Percentiles rank a stretch among this genome's conserved stretches.
Evolutionary conservation across 345 rosid genomes (phyloP).

Genomic region (Eutrema heterophyllum): DNA sequence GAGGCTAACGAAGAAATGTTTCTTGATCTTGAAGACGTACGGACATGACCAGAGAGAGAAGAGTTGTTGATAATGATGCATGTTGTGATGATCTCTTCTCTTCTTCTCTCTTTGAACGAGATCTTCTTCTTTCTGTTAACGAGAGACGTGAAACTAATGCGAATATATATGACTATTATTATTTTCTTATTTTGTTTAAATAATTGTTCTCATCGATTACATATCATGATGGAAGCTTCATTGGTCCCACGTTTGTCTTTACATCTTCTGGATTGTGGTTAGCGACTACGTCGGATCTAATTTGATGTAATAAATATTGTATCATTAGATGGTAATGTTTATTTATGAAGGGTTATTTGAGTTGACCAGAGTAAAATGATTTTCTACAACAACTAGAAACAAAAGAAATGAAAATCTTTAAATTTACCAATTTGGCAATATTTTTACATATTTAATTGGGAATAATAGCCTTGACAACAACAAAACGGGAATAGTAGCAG

Average conservation of each 20-base stretch:
- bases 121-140: constrained; percentile 11
- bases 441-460: background rate
- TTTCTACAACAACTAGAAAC: background rate
- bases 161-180: background rate
- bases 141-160: background rate
- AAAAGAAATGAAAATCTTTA: too few relatives aligned
- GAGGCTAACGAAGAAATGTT: constrained; percentile 22
- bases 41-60: constrained; percentile 22
- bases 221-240: background rate
- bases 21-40: constrained; percentile 33
- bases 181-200: background rate
- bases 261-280: constrained; percentile 2
- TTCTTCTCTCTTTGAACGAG: constrained; percentile 30
- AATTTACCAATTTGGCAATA: too few relatives aligned
- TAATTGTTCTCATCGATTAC: background rate
- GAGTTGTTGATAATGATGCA: constrained; percentile 22
- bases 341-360: background rate
- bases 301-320: background rate
- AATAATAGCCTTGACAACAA: too few relatives aligned
- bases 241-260: constrained; percentile 8
- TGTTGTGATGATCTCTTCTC: constrained; percentile 13
- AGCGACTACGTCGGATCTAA: constrained; percentile 8
- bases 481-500: background rate
- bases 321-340: background rate
- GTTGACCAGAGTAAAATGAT: background rate